These are phyloP conservation scores for Talaromyces funiculosus DNA, from an alignment of 2,329 filamentous ascomycete species.

Conservation along the genomic window DNA sequence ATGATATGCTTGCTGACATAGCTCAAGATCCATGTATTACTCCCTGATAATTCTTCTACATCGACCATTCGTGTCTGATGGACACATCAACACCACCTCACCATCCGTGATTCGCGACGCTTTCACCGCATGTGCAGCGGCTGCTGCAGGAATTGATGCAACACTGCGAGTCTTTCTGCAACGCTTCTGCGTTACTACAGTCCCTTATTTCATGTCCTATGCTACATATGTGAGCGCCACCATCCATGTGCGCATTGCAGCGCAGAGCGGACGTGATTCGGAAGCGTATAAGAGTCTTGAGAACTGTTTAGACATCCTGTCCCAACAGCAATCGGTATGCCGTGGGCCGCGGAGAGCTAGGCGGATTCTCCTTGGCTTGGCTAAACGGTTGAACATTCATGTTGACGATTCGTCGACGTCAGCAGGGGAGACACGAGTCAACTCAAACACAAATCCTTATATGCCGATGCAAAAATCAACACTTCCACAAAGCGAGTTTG, in stretches of 20 bases:
- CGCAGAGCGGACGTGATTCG: conserved; percentile 20
- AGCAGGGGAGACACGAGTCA: neutral
- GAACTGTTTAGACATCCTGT: conserved; percentile 19
- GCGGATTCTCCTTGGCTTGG: conserved; percentile 20
- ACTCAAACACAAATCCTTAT: neutral
- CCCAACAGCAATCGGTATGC: conserved; percentile 19
- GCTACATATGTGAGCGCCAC: conserved; percentile 52
- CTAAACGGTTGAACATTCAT: conserved; percentile 18
- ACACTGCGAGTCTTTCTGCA: conserved; percentile 32
- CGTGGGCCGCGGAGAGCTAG: conserved; percentile 21
- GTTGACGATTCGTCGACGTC: neutral
- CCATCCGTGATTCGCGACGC: conserved; percentile 21
- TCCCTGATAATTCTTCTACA: conserved; percentile 19
- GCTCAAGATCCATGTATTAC: conserved; percentile 8
- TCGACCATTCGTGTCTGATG: conserved; percentile 13
- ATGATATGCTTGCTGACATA: neutral
- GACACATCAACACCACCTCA: conserved; percentile 4
- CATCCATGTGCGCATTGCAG: conserved; percentile 48
- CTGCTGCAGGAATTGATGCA: conserved; percentile 34
- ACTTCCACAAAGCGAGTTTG: neutral
- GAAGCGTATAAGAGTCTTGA: conserved; percentile 24
- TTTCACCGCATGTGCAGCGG: conserved; percentile 28
- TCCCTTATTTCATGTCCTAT: conserved; percentile 48
- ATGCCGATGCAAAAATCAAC: neutral
- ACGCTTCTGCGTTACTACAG: conserved; percentile 38